Percentiles rank a stretch among this genome's conserved stretches.
phyloP scores from a whole-genome alignment of 2,329 filamentous ascomycete genomes.

The Coniochaeta ligniaria region DNA sequence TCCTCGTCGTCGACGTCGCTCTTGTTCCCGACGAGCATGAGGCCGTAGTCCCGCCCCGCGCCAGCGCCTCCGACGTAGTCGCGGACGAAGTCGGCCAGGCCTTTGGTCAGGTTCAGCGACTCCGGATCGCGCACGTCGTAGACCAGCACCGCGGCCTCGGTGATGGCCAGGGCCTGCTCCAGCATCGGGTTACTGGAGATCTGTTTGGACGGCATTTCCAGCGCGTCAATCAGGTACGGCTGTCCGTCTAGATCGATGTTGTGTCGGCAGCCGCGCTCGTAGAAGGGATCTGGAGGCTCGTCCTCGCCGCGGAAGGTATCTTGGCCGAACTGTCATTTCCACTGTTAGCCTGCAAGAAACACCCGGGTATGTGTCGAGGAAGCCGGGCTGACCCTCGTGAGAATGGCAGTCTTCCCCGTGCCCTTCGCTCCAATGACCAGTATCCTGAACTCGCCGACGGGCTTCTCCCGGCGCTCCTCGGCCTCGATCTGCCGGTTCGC shows the following conservation, averaged over 20 bases:
- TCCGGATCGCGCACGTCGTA: conserved; percentile 21
- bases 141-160: conserved; percentile 30
- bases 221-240: conserved; percentile 25
- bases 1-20: conserved; percentile 21
- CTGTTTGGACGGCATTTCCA: conserved; percentile 27
- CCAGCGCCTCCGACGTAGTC: conserved; percentile 4
- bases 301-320: conserved; percentile 18
- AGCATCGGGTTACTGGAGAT: conserved; percentile 23
- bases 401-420: conserved; percentile 32
- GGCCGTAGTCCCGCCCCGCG: conserved; percentile 17
- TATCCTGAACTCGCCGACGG: conserved; percentile 28
- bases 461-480: conserved; percentile 7
- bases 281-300: conserved; percentile 15
- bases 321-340: conserved; percentile 21
- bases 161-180: conserved; percentile 28
- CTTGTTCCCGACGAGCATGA: conserved; percentile 28
- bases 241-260: conserved; percentile 22
- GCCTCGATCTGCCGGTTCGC: conserved; percentile 2
- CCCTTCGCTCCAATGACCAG: conserved; percentile 30
- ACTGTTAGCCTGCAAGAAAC: neutral
- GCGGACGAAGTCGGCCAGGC: conserved; percentile 17
- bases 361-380: neutral
- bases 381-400: conserved; percentile 23
- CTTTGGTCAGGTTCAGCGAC: conserved; percentile 18
- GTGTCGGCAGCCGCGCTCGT: conserved; percentile 24